Conservation (phyloP, 1,284 basidiomycete genomes). For the Golubevia pallescens region DNA sequence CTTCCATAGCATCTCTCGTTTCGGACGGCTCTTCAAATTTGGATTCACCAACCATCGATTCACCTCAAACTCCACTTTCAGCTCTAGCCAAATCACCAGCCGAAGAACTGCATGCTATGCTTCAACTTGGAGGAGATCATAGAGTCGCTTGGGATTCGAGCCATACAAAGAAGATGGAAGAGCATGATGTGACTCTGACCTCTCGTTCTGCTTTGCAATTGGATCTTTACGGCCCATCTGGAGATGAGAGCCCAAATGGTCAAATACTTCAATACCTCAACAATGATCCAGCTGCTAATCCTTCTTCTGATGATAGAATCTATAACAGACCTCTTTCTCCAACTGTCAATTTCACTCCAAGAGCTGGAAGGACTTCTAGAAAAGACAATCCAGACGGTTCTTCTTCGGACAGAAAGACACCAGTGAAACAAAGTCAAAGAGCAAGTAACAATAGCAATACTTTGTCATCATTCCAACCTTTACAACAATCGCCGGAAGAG, state of each 20-base stretch:
- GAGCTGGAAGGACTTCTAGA: too few relatives aligned
- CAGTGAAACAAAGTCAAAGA: neutral
- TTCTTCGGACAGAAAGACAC: neutral
- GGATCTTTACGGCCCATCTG: neutral
- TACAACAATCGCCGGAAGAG: neutral
- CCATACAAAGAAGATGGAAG: neutral
- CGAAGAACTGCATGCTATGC: neutral
- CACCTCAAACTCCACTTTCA: too few relatives aligned
- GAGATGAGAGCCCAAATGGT: neutral
- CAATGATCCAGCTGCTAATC: too few relatives aligned
- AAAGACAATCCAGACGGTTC: too few relatives aligned
- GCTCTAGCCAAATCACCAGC: too few relatives aligned
- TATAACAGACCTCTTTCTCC: too few relatives aligned
- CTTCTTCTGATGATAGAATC: too few relatives aligned
- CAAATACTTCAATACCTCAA: neutral
- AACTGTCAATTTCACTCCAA: too few relatives aligned
- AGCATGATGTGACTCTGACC: neutral
- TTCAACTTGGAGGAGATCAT: neutral
- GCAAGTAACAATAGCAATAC: neutral
- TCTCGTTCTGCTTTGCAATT: neutral
- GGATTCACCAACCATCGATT: neutral
- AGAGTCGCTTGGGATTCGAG: neutral
- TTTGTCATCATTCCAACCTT: neutral
- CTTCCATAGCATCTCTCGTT: neutral
- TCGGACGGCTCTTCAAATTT: neutral